These are phyloP conservation scores for Solanum sitiens DNA, from an alignment of 257 asterid species.

Conservation along the genomic window DNA sequence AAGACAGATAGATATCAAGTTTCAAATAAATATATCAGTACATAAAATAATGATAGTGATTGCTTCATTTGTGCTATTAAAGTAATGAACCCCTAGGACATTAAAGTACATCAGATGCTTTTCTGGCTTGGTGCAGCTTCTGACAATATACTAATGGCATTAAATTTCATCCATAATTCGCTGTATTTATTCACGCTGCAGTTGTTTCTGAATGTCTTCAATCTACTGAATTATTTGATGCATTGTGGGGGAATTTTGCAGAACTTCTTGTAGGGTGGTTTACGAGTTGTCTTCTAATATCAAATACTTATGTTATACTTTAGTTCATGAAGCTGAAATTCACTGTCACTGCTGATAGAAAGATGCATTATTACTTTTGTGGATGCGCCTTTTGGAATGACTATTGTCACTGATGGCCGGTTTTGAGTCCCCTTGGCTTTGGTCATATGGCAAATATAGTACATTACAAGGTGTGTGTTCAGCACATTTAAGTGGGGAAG, in stretches of 20 bases:
- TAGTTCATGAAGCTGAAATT: background rate
- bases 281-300: background rate
- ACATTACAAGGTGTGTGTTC: background rate
- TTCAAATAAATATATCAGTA: background rate
- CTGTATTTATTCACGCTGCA: background rate
- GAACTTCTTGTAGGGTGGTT: background rate
- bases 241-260: background rate
- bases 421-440: background rate
- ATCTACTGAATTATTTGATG: background rate
- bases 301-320: background rate
- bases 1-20: background rate
- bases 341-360: background rate
- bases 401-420: background rate
- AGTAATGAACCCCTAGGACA: background rate
- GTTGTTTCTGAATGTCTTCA: background rate
- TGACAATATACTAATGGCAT: background rate
- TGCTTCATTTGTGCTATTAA: background rate
- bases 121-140: background rate
- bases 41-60: background rate
- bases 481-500: background rate
- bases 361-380: background rate
- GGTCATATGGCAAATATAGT: background rate
- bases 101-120: background rate
- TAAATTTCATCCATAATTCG: background rate
- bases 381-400: background rate